Evolutionary conservation across 2,329 filamentous ascomycete species (phyloP), one percentile per base, ranked within the genome.

Genomic region (Rutstroemia sp.): DNA sequence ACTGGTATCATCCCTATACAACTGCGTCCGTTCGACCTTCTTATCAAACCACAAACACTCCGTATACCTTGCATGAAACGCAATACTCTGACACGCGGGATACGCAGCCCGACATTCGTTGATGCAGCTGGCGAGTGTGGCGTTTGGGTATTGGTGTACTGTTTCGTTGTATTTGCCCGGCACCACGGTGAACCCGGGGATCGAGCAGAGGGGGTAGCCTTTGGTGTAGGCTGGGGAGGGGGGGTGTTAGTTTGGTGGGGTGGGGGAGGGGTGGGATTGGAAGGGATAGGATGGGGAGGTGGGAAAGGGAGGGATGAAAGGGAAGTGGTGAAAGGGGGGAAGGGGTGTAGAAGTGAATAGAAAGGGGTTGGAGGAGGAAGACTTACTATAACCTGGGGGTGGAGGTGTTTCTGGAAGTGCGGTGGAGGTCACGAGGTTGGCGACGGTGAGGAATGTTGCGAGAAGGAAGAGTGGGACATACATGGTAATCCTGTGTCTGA

Each of bases 1-100:
- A 42, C 53, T 55, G 9, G 14, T 25, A 23, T 37, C 38, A 51
- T 51, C 47, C 16, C 37, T n/a, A 51, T 51, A 55, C 38, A 55
- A 27, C 23, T 51, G 53, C 27, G 53, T 55, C 38, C 25, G 27
- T 17, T 27, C 27, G 2, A 55, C 53, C 21, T 5, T 19, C 19
- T 27, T 21, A 25, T 55, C 19, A 27, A 23, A 55, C 46, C 46
- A 55, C 39, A 55, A 50, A 38, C 53, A 55, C 27, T 55, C 53
- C 7, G 17, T 25, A 25, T 55, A 55, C 9, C 19, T 9, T 2
- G 39, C 46, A 19, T 55, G 25, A 45, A 44, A 55, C 12, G 46
- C 47, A 4, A 55, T 51, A 25, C 53, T 55, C 6, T 51, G 10
- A 27, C 53, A 55, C 9, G 27, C 19, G 2, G 53, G 53, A 44